Conservation (phyloP, 495 filamentous ascomycete genomes). For the Cercophora newfieldiana region DNA sequence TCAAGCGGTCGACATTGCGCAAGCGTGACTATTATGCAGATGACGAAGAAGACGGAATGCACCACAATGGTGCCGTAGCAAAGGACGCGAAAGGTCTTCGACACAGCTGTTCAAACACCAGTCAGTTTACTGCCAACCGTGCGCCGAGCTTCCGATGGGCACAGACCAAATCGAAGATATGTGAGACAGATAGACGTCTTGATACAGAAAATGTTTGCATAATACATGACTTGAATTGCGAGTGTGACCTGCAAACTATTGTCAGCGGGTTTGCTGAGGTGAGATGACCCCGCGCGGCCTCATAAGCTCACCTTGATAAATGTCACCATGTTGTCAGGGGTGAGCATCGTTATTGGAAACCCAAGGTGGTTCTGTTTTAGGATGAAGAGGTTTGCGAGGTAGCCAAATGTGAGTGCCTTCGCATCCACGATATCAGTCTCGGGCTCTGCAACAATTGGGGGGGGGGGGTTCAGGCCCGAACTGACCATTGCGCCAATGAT, state of each 20-base stretch:
- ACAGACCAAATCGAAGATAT: slow-evolving; percentile 50
- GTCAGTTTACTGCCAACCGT: background rate
- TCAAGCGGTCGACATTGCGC: slow-evolving; percentile 47
- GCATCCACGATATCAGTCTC: background rate
- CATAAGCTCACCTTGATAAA: slow-evolving; percentile 31
- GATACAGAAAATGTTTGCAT: slow-evolving; percentile 37
- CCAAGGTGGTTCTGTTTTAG: slow-evolving; percentile 33
- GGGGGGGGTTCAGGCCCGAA: background rate
- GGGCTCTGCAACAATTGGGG: background rate
- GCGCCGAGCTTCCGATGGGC: background rate
- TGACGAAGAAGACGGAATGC: slow-evolving; percentile 38
- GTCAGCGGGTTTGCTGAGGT: slow-evolving; percentile 17
- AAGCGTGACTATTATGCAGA: slow-evolving; percentile 39
- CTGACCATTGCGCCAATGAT: slow-evolving; percentile 10
- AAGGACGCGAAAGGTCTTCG: slow-evolving; percentile 29
- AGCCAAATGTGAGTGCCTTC: slow-evolving; percentile 30
- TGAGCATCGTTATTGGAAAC: slow-evolving; percentile 33
- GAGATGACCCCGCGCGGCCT: background rate
- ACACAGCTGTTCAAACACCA: slow-evolving; percentile 24
- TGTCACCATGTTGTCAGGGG: slow-evolving; percentile 30
- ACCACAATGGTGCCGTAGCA: slow-evolving; percentile 38
- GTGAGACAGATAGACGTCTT: slow-evolving; percentile 51
- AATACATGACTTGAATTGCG: slow-evolving; percentile 48
- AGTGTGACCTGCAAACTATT: slow-evolving; percentile 22
- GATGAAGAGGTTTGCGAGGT: slow-evolving; percentile 33